Evolutionary conservation across 2,329 filamentous ascomycete genomes (phyloP), one percentile per base, ranked within the genome.

Genomic region (Trichocomaceae sp.): DNA sequence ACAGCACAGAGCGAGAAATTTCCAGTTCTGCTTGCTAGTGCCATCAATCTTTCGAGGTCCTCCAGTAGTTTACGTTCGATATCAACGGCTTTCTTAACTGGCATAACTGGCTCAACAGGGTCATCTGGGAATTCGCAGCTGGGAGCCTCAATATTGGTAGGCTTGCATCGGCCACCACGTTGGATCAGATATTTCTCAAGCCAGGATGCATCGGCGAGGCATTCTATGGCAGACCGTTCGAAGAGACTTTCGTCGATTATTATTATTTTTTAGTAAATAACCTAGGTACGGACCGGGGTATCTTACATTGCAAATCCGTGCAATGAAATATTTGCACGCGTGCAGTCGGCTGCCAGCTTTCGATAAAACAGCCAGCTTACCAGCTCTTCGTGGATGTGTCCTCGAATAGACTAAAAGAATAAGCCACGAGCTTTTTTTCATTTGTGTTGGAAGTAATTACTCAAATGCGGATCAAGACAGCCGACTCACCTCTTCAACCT

Each of bases 291-390:
- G 23, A 42, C 6, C 6, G 17, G 26, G 17, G 35, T 19, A 42
- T 54, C 56, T 20, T 58, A 63, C 62, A 63, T 58, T 19, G 54
- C 51, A 33, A 62, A 64, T 17, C 62, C 62, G 26, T 63, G 62
- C 45, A 64, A 55, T 5, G 58, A 33, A 26, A 64, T 41, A 33
- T 64, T 64, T 20, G 58, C 50, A 13, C 62, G 59, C 31, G 46
- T 51, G 46, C 62, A 63, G 49, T 64, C 62, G 2, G 57, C 54
- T 17, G 58, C 59, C 35, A 64, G 54, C 51, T 64, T 64, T 23
- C 62, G 60, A 48, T 54, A 64, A 56, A 64, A 61, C 15, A 64
- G 47, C 62, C 62, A 64, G 44, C 55, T 59, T 20, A 50, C 58
- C 39, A 61, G 57, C 48, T 62, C 50, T 35, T 62, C 42, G 29